phyloP scores from a whole-genome alignment of 495 filamentous ascomycete genomes.

The Penicillium diatomitis region DNA sequence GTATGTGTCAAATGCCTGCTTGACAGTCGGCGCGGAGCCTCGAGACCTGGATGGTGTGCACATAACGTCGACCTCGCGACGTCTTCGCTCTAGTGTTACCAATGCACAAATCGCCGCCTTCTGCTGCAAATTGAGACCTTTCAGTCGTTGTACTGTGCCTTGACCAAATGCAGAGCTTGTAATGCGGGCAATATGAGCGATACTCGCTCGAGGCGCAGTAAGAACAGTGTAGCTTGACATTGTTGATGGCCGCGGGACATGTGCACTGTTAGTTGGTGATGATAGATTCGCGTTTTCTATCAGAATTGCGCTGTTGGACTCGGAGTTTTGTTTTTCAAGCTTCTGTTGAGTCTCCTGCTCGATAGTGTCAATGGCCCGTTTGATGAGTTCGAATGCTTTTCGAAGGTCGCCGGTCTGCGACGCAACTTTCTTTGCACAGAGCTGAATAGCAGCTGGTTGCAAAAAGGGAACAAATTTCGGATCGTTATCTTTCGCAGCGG shows the following conservation, averaged over 20 bases:
- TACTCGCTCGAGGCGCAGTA: conserved; percentile 82
- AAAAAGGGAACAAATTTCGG: conserved; percentile 71
- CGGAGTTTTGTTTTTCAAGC: conserved; percentile 26
- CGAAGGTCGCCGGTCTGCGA: conserved; percentile 89
- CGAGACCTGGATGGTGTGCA: conserved; percentile 51
- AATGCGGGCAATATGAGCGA: conserved; percentile 82
- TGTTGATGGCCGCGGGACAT: conserved; percentile 20
- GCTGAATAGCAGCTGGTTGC: conserved; percentile 84
- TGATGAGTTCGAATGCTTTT: conserved; percentile 90
- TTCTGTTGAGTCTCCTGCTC: conserved; percentile 64
- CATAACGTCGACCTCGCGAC: conserved; percentile 27
- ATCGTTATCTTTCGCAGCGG: conserved; percentile 33
- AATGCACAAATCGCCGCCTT: conserved; percentile 89
- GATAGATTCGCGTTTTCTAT: conserved; percentile 62
- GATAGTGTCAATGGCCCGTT: conserved; percentile 79
- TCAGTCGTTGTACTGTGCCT: conserved; percentile 70
- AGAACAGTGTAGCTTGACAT: conserved; percentile 51
- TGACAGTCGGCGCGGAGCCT: conserved; percentile 59
- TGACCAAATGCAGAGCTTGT: conserved; percentile 80
- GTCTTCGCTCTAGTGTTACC: conserved; percentile 63
- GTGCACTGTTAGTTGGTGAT: conserved; percentile 36
- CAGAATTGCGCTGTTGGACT: conserved; percentile 45
- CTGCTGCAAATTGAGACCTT: conserved; percentile 86
- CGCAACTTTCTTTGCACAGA: conserved; percentile 89
- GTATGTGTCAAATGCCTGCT: conserved; percentile 72